Evolutionary conservation across 2,329 filamentous ascomycete species (phyloP).

Genomic region (Lasiodiplodia theobromae): DNA sequence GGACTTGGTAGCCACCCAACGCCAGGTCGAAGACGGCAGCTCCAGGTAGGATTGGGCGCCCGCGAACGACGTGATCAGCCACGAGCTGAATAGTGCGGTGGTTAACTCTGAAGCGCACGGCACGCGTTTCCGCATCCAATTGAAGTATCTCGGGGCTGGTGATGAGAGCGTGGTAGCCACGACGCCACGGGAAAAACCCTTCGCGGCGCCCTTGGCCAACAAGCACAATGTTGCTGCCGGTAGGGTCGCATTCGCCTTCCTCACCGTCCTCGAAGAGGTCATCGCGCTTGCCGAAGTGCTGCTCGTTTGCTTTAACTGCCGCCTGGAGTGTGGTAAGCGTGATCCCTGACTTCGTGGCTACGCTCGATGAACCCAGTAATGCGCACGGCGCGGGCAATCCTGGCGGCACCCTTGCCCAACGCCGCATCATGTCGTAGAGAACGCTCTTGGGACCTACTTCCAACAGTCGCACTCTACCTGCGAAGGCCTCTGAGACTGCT

Average conservation of each 20-base stretch:
- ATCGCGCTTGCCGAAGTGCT: not conserved
- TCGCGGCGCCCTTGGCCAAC: not conserved
- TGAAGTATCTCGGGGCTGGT: not conserved
- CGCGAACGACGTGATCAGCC: not conserved
- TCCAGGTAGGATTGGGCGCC: not conserved
- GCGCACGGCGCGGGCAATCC: not conserved
- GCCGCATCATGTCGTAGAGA: not conserved
- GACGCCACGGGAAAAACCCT: not conserved
- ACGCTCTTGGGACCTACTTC: not conserved
- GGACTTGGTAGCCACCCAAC: not conserved
- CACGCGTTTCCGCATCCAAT: not conserved
- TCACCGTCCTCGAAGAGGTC: not conserved
- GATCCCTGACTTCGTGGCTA: not conserved
- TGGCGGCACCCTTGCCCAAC: not conserved
- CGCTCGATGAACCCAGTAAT: not conserved
- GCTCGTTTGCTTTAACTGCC: not conserved
- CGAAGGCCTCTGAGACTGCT: not conserved
- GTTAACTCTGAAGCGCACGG: not conserved
- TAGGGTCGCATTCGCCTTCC: not conserved
- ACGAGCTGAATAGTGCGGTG: not conserved
- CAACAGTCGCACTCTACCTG: not conserved
- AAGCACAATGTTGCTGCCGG: not conserved
- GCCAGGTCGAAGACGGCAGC: not conserved
- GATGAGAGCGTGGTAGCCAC: not conserved
- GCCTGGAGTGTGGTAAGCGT: not conserved